A percentile compares a stretch with the other conserved stretches of the same genome.
phyloP scores from a whole-genome alignment of 768 basidiomycete genomes.

The Floccularia luteovirens region DNA sequence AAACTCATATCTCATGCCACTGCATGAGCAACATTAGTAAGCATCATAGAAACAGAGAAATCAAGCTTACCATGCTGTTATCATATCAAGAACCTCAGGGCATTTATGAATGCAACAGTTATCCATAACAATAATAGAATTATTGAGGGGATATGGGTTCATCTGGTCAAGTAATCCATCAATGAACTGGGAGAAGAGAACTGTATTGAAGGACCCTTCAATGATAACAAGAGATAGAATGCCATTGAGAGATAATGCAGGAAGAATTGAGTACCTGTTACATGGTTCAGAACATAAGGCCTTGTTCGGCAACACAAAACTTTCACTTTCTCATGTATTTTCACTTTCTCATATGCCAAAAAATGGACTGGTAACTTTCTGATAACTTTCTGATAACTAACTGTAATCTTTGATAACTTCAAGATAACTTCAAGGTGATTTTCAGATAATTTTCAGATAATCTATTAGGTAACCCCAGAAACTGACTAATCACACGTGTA shows the following conservation, averaged over 20 bases:
- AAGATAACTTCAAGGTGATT: too few species aligned
- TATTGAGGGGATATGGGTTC: conserved; percentile 24
- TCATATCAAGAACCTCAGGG: conserved; percentile 5
- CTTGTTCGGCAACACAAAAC: too few species aligned
- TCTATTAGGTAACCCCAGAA: too few species aligned
- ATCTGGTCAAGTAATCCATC: conserved; percentile 22
- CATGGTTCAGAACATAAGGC: too few species aligned
- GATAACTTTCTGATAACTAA: too few species aligned
- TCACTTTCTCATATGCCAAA: too few species aligned
- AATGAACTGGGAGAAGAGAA: conserved; percentile 22
- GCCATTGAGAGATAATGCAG: conserved; percentile 25
- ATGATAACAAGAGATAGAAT: conserved; percentile 20
- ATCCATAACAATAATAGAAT: conserved; percentile 19
- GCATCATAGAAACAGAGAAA: neutral
- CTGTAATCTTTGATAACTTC: too few species aligned
- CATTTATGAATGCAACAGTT: conserved; percentile 11
- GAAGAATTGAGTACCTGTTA: conserved; percentile 29
- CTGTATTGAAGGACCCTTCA: conserved; percentile 18
- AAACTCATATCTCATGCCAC: conserved; percentile 16
- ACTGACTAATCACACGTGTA: too few species aligned
- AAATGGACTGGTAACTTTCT: too few species aligned
- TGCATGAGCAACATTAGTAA: conserved; percentile 1
- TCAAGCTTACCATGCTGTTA: conserved; percentile 4
- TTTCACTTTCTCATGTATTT: too few species aligned
- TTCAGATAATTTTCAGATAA: too few species aligned